These are phyloP conservation scores for Vitis riparia DNA, from an alignment of 164 flowering plant species.

Conservation along the genomic window DNA sequence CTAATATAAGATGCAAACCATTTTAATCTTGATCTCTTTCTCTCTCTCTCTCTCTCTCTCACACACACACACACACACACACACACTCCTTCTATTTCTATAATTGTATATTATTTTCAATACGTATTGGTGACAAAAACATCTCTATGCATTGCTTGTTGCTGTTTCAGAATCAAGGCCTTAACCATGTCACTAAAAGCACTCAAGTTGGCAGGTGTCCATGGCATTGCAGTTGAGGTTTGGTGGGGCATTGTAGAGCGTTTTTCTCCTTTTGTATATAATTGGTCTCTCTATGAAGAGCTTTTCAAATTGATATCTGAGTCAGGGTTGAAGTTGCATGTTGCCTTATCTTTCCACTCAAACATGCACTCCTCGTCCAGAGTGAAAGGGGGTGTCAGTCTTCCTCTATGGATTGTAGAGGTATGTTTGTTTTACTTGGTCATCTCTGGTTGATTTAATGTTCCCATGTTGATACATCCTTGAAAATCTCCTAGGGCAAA, in stretches of 20 bases:
- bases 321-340: conserved; percentile 56
- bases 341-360: conserved; percentile 58
- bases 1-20: too few relatives aligned
- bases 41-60: too few relatives aligned
- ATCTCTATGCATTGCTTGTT: background rate
- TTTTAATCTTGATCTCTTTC: too few relatives aligned
- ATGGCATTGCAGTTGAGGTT: conserved; percentile 63
- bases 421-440: conserved; percentile 16
- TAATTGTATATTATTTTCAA: too few relatives aligned
- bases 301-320: conserved; percentile 44
- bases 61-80: too few relatives aligned
- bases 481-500: background rate
- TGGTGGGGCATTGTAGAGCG: conserved; percentile 77
- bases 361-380: conserved; percentile 25
- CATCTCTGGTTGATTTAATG: background rate
- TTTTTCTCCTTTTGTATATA: conserved; percentile 43
- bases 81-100: too few relatives aligned
- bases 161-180: conserved; percentile 44
- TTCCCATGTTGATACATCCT: background rate
- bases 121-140: background rate
- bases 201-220: conserved; percentile 69
- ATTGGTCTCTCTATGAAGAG: conserved; percentile 60
- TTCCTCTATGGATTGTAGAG: conserved; percentile 56
- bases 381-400: conserved; percentile 37
- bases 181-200: conserved; percentile 54